A percentile compares a stretch with the other conserved stretches of the same genome.
These are phyloP conservation scores for Zymoseptoria tritici DNA, from an alignment of 2,329 filamentous ascomycete species.

Conservation along the genomic window DNA sequence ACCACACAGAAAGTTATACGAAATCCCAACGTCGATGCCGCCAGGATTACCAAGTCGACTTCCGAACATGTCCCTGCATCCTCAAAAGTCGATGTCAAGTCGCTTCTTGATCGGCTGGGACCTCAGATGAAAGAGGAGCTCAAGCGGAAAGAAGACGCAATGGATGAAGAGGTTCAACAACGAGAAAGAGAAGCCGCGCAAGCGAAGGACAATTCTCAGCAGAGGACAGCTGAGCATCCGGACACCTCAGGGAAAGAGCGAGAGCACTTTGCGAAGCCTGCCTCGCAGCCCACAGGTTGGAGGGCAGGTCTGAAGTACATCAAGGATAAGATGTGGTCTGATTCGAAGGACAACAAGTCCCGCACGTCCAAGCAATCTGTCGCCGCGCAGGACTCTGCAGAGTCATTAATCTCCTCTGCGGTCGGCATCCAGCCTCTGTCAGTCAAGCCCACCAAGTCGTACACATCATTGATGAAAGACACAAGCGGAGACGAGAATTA, in stretches of 20 bases:
- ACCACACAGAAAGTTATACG: background rate
- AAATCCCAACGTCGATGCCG: background rate
- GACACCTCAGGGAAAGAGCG: background rate
- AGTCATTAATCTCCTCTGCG: background rate
- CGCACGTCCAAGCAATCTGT: background rate
- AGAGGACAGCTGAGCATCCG: background rate
- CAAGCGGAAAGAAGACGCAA: background rate
- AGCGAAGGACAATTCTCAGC: background rate
- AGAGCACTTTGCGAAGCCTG: background rate
- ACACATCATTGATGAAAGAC: background rate
- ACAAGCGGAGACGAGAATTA: background rate
- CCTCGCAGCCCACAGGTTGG: background rate
- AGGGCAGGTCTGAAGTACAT: background rate
- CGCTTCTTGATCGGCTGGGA: background rate
- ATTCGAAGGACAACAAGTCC: background rate
- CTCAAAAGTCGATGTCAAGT: background rate
- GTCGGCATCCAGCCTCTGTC: background rate
- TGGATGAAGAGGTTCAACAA: background rate
- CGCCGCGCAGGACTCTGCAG: background rate
- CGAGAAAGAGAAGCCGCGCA: background rate
- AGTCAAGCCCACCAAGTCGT: background rate
- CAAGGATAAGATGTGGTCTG: background rate
- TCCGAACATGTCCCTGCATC: background rate
- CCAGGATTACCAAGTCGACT: background rate
- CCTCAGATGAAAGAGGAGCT: background rate